Base-by-base conservation (phyloP, 2,329 filamentous ascomycete species). In the Colletotrichum abscissum region DNA sequence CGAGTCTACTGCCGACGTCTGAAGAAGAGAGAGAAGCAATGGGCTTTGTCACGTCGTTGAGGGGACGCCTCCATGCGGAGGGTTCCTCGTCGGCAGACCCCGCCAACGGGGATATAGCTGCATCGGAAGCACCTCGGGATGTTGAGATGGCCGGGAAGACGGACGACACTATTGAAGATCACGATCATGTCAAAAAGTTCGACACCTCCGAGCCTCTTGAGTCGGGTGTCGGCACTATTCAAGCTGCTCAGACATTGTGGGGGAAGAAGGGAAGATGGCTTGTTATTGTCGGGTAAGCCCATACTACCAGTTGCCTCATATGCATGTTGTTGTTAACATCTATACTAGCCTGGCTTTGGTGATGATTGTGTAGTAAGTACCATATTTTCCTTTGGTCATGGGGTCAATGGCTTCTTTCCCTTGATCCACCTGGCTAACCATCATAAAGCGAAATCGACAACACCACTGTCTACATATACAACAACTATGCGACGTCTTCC, bases 401-500 rank as follows among this genome's bases (percentile, higher is more conserved):
- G 7, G 14, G 7, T 42, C 38, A 42, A 42, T 19, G 14, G 6
- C 4, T 28, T 24, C n/a, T 22, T 9, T 19, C 8, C n/a, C 1
- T 5, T 3, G 2, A 8, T 12, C 55, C 22, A 9, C 22, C 42
- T 56, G 14, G 35, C 3, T 8, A 28, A 26, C 4, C 7, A 1
- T 42, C 38, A 42, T 19, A 9, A 26, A 69, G 69, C 24, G 65
- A 69, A 22, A 33, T 72, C 11, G 65, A 69, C 30, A 69, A 69
- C n/a, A 55, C 69, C 1, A 72, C 65, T 11, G 69, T 69, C 28
- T 26, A 57, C 19, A 64, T 69, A 11, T 72, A 69, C 59, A 64
- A 33, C 42, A 72, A 72, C 42, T 72, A 72, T 55, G 65, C 69
- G 8, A 59, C 59, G 6, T 69, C 69, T 2, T 64, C 69, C 4